Evolutionary conservation across 2,329 filamentous ascomycete genomes (phyloP).

Genomic region (Acephala macrosclerotiorum): DNA sequence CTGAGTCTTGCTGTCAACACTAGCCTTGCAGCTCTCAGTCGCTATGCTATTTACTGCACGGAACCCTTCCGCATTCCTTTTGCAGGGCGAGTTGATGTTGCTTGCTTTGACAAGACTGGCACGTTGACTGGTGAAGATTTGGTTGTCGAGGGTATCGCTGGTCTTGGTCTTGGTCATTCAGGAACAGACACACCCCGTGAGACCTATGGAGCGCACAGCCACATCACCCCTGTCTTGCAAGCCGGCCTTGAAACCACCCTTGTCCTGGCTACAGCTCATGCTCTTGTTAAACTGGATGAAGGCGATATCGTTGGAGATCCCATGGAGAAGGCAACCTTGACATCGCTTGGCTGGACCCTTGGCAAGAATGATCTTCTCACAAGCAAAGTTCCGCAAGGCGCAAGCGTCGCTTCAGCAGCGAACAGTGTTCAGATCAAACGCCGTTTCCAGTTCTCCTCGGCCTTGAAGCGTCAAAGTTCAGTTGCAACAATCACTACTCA

Average conservation of each 20-base stretch:
- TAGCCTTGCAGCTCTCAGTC: slow-evolving; percentile 90
- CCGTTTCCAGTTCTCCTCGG: slow-evolving; percentile 97
- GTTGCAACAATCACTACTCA: slow-evolving; percentile 81
- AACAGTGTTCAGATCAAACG: slow-evolving; percentile 94
- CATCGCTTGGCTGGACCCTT: slow-evolving; percentile 90
- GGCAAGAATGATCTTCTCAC: slow-evolving; percentile 86
- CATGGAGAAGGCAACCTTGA: slow-evolving; percentile 97
- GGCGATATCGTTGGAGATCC: slow-evolving; percentile 97
- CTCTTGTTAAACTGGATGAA: slow-evolving; percentile 94
- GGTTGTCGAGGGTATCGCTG: slow-evolving; percentile 95
- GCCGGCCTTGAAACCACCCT: slow-evolving; percentile 85
- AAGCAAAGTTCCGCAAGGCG: slow-evolving; percentile 63
- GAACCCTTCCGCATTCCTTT: slow-evolving; percentile 98
- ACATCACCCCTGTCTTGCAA: slow-evolving; percentile 74
- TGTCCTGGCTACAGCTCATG: slow-evolving; percentile 93
- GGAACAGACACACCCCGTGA: slow-evolving; percentile 72
- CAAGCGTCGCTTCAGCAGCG: slow-evolving; percentile 54
- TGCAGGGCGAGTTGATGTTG: slow-evolving; percentile 92
- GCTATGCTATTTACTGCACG: slow-evolving; percentile 97
- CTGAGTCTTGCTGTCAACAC: slow-evolving; percentile 97
- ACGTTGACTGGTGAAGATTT: slow-evolving; percentile 96
- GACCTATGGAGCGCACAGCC: slow-evolving; percentile 82
- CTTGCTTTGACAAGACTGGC: slow-evolving; percentile 98
- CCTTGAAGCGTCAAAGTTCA: slow-evolving; percentile 94
- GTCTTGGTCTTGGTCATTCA: slow-evolving; percentile 75